Percentiles rank a stretch among this genome's conserved stretches.
Evolutionary conservation across 345 rosid species (phyloP).

Genomic region (Aurinia saxatilis): DNA sequence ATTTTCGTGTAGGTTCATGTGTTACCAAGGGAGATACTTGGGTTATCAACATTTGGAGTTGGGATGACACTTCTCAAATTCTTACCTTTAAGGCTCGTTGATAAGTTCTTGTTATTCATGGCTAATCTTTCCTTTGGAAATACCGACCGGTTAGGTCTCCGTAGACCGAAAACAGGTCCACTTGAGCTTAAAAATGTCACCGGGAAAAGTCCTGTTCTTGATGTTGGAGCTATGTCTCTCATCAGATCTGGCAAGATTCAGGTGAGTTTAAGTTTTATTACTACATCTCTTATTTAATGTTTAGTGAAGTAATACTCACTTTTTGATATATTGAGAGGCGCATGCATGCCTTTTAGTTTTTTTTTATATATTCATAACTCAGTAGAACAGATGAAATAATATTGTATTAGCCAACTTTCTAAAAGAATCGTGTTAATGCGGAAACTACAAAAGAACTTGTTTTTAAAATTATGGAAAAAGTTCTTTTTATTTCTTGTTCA

Average conservation of each 20-base stretch:
- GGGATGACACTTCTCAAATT: conserved; percentile 55
- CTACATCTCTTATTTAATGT: neutral
- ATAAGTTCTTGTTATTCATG: conserved; percentile 42
- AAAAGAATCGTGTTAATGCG: conserved; percentile 10
- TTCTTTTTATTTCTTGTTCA: no score
- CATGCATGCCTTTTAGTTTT: neutral
- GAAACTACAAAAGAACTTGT: neutral
- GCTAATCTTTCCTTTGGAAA: conserved; percentile 44
- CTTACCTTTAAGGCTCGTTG: conserved; percentile 49
- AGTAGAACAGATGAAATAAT: neutral
- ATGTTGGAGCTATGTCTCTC: conserved; percentile 50
- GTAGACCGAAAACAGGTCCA: conserved; percentile 60
- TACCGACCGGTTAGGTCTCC: conserved; percentile 44
- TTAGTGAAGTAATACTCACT: no score
- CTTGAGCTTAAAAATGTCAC: conserved; percentile 46
- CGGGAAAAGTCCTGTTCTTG: conserved; percentile 69
- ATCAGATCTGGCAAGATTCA: conserved; percentile 53
- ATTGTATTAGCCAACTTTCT: neutral
- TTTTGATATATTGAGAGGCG: no score
- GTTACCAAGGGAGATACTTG: conserved; percentile 57
- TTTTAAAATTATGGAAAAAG: neutral
- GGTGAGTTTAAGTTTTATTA: conserved; percentile 28
- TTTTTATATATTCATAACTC: neutral
- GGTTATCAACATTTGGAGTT: conserved; percentile 52
- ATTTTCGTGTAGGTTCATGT: conserved; percentile 70